Percentiles rank a stretch among this genome's conserved stretches.
Conservation (phyloP, 768 basidiomycete genomes). For the Panaeolus papilionaceus region DNA sequence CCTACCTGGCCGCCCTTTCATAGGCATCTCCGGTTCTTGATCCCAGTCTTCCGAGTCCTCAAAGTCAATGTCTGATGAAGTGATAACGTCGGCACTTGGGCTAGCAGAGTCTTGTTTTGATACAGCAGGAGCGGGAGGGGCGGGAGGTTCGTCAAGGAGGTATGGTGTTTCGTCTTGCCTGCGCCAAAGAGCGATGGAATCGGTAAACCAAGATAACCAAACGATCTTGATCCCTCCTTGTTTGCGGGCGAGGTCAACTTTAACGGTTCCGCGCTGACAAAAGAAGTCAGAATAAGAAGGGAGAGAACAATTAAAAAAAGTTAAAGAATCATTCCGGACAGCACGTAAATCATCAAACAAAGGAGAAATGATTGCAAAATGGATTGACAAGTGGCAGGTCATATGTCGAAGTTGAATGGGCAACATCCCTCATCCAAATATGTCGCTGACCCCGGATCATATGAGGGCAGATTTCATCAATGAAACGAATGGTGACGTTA, state of each 20-base stretch:
- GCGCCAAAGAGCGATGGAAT: slow-evolving; percentile 88
- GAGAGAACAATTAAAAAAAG: slow-evolving; percentile 10
- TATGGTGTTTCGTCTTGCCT: slow-evolving; percentile 82
- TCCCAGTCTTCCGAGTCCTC: slow-evolving; percentile 76
- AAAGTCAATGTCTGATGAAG: slow-evolving; percentile 65
- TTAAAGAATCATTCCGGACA: slow-evolving; percentile 8
- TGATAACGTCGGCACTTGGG: slow-evolving; percentile 36
- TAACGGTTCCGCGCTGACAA: slow-evolving; percentile 83
- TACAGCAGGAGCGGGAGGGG: slow-evolving; percentile 26
- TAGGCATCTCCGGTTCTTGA: slow-evolving; percentile 39
- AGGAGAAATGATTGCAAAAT: slow-evolving; percentile 12
- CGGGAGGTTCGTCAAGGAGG: slow-evolving; percentile 66
- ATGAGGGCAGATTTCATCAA: not conserved
- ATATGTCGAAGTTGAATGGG: not conserved
- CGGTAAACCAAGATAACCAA: slow-evolving; percentile 88
- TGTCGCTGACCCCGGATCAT: not conserved
- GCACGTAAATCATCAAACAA: slow-evolving; percentile 1
- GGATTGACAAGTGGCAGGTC: not conserved
- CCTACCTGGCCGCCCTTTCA: slow-evolving; percentile 25
- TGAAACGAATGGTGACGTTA: not conserved
- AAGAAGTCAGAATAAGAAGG: slow-evolving; percentile 6
- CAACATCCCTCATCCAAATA: not conserved
- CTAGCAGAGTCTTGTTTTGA: slow-evolving; percentile 43
- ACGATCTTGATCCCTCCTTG: slow-evolving; percentile 85
- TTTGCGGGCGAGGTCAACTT: slow-evolving; percentile 84